Conservation (phyloP, 129 eudicot species). For the Flaveria linearis region DNA sequence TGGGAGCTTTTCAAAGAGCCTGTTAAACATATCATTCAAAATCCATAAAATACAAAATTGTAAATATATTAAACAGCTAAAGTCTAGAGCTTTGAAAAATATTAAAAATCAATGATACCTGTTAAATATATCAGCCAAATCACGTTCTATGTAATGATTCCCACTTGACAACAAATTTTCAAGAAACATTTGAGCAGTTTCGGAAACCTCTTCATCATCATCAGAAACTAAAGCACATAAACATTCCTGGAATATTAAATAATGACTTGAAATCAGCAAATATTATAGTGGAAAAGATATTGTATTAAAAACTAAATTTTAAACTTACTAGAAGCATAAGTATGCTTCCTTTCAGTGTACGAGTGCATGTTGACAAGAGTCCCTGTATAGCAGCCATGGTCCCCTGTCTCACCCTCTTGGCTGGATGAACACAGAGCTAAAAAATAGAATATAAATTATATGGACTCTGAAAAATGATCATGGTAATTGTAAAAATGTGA, state of each 20-base stretch:
- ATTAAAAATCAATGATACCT: slow-evolving; percentile 39
- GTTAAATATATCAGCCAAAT: slow-evolving; percentile 62
- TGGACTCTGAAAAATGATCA: background rate
- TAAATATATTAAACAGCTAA: slow-evolving; percentile 6
- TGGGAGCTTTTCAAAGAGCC: slow-evolving; percentile 88
- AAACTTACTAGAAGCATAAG: slow-evolving; percentile 78
- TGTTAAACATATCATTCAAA: slow-evolving; percentile 30
- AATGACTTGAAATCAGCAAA: slow-evolving; percentile 3
- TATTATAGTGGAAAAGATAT: background rate
- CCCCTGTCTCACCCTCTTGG: slow-evolving; percentile 69
- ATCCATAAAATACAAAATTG: background rate
- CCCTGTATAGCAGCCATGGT: slow-evolving; percentile 68
- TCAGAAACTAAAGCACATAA: slow-evolving; percentile 81
- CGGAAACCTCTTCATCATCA: slow-evolving; percentile 78
- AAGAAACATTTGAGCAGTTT: slow-evolving; percentile 65
- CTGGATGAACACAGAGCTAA: slow-evolving; percentile 85
- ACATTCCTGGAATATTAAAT: slow-evolving; percentile 60
- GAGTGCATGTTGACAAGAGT: slow-evolving; percentile 66
- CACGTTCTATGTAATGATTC: slow-evolving; percentile 46
- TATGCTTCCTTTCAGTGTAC: slow-evolving; percentile 70
- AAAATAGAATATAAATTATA: slow-evolving; percentile 22
- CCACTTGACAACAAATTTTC: slow-evolving; percentile 53
- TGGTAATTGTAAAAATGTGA: slow-evolving; percentile 1
- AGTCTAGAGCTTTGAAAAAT: background rate
- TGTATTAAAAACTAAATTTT: slow-evolving; percentile 13